phyloP scores from a whole-genome alignment of 176 grass and related monocot genomes.

The Saccharum officinarum region DNA sequence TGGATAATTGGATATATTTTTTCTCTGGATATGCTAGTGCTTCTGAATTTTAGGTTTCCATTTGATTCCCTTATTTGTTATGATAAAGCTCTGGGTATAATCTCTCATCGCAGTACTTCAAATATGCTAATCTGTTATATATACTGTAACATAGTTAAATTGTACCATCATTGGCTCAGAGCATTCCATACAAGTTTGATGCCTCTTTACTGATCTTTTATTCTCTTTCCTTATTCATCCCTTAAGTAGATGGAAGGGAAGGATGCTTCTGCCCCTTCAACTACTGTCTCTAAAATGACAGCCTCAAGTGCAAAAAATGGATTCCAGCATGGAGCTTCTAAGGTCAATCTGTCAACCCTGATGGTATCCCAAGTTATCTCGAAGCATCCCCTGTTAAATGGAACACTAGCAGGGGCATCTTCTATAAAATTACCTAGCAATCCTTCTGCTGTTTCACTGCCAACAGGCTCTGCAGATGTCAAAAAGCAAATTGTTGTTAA shows the following conservation, averaged over 20 bases:
- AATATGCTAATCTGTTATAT: no score
- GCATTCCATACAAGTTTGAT: neutral
- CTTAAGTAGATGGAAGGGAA: constrained; percentile 62
- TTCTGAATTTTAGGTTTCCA: neutral
- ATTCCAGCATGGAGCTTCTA: constrained; percentile 41
- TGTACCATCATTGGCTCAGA: neutral
- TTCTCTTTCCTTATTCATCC: constrained; percentile 4
- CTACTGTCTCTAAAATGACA: constrained; percentile 37
- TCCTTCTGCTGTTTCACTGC: constrained; percentile 33
- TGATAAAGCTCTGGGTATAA: neutral
- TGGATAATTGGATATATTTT: neutral
- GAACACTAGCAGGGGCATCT: constrained; percentile 26
- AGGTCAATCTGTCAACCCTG: constrained; percentile 22
- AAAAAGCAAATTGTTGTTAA: constrained; percentile 37
- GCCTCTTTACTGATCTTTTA: neutral
- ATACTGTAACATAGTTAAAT: no score
- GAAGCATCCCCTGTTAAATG: constrained; percentile 46
- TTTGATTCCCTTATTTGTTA: constrained; percentile 7
- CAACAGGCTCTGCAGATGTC: constrained; percentile 32
- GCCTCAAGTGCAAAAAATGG: neutral
- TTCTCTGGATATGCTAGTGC: neutral
- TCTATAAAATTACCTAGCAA: constrained; percentile 19
- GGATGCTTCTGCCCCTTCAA: constrained; percentile 36
- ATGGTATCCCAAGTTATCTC: constrained; percentile 31
- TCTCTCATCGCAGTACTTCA: neutral